Evolutionary conservation across 768 basidiomycete species (phyloP), one percentile per base, ranked within the genome.

Genomic region (Inosperma sp.): DNA sequence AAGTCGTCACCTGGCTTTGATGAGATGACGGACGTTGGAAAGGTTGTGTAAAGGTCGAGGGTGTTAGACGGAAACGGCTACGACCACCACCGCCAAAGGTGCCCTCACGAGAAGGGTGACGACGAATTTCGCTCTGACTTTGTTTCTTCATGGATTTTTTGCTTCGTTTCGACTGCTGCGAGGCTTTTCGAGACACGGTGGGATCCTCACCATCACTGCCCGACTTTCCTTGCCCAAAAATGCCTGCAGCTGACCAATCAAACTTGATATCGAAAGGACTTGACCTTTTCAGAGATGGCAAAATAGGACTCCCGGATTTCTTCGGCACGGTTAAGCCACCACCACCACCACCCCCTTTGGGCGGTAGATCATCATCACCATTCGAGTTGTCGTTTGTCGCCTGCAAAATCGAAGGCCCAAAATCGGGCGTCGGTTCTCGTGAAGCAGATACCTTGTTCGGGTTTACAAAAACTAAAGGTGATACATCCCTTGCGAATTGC

Each of bases 221-320:
- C n/a, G n/a, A n/a, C n/a, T n/a, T n/a, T n/a, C n/a, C n/a, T n/a
- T n/a, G n/a, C n/a, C n/a, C n/a, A n/a, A n/a, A n/a, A n/a, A n/a
- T n/a, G n/a, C n/a, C n/a, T 37, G 30, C 50, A 34, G 58, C 59
- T 10, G 43, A 31, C 33, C 54, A 53, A 17, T 60, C 63, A 39
- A 78, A 71, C 25, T 77, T 73, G 31, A 79, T 62, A 29, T 62
- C 65, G 60, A 79, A 79, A 3, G 79, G 77, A 61, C 75, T 78
- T n/a, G 68, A 66, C 44, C 46, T 48, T 48, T 48, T 48, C 14
- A 48, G 29, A 5, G 22, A 26, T 2, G 33, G 41, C 23, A 43
- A 42, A 29, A 14, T 37, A 16, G 41, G 43, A 21, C 33, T 29
- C n/a, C n/a, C n/a, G n/a, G n/a, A n/a, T n/a, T n/a, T n/a, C n/a